These are phyloP conservation scores for Cladophialophora bantiana DNA, from an alignment of 2,329 filamentous ascomycete species.

Conservation along the genomic window DNA sequence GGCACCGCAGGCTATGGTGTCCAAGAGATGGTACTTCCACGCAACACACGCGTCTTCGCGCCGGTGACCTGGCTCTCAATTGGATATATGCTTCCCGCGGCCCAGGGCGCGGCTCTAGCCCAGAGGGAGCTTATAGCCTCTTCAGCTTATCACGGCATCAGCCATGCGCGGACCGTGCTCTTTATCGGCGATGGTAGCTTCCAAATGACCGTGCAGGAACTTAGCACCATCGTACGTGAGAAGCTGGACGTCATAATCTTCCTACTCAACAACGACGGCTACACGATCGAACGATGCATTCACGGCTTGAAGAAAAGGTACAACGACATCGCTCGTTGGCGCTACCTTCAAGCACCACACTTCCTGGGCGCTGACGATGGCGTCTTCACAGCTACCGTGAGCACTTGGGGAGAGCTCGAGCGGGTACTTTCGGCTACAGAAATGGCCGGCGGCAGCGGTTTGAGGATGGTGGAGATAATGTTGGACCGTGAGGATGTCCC, in stretches of 20 bases:
- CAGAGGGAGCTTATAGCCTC: conserved; percentile 52
- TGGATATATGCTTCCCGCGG: conserved; percentile 65
- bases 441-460: conserved; percentile 46
- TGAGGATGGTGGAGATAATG: conserved; percentile 52
- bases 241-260: conserved; percentile 68
- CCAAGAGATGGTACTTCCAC: conserved; percentile 58
- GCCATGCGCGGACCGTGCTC: conserved; percentile 59
- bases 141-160: conserved; percentile 36
- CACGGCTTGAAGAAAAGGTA: conserved; percentile 81
- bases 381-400: conserved; percentile 50
- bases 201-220: conserved; percentile 70
- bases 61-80: conserved; percentile 66
- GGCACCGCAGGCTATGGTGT: conserved; percentile 65
- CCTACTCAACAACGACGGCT: conserved; percentile 85
- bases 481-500: conserved; percentile 49
- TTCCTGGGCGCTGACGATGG: conserved; percentile 68
- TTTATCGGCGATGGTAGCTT: conserved; percentile 70
- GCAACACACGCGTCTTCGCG: conserved; percentile 55
- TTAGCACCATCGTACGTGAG: conserved; percentile 67
- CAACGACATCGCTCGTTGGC: conserved; percentile 81
- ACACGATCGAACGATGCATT: conserved; percentile 87
- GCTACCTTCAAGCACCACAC: conserved; percentile 59
- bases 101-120: conserved; percentile 64
- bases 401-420: conserved; percentile 57
- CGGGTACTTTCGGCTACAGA: conserved; percentile 47